Base-by-base conservation (phyloP, 192 early-diverging fungal genomes). In the Dissophora globulifera region DNA sequence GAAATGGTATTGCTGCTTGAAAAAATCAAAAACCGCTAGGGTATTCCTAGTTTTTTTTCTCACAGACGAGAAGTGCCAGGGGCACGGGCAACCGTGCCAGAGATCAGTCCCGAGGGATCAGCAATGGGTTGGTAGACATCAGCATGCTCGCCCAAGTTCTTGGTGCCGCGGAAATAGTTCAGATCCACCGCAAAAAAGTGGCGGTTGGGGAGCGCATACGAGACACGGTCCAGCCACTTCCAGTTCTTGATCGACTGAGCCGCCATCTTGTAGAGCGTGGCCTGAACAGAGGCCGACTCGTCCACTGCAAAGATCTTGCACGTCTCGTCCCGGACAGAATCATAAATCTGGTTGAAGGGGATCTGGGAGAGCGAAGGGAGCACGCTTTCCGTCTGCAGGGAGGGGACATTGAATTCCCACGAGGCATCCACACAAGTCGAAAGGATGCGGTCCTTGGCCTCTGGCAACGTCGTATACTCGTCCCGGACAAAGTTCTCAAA, bases 181-280 rank as follows among this genome's bases (percentile, higher is more conserved):
- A 93, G 60, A 65, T 93, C 90, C 45, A 92, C 85, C 15, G 84
- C 83, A 72, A 93, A 90, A 79, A 87, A 87, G 78, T 93, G 90
- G 67, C 87, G 90, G 81, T 93, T 93, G 76, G 92, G 92, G 50
- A 93, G 82, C 54, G 90, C 81, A 75, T 91, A 92, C 41, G 83
- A 82, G 47, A 91, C 76, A 45, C 89, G 88, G 20, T 84, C 86
- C 33, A 93, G 70, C 43, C 64, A 71, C 22, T 81, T 79, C 81
- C 82, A 89, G 47, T 85, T 82, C 50, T 79, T 83, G 62, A 93
- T 76, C 30, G 79, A 87, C 54, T 67, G 67, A 62, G 87, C 83
- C 26, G 89, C 89, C 90, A 94, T 93, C 61, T 87, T 81, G 76
- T 91, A 94, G 48, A 94, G 82, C 17, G 93, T 92, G 30, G 89